Evolutionary conservation across 73 alveolate genomes (phyloP).

Genomic region (Breviolum minutum): DNA sequence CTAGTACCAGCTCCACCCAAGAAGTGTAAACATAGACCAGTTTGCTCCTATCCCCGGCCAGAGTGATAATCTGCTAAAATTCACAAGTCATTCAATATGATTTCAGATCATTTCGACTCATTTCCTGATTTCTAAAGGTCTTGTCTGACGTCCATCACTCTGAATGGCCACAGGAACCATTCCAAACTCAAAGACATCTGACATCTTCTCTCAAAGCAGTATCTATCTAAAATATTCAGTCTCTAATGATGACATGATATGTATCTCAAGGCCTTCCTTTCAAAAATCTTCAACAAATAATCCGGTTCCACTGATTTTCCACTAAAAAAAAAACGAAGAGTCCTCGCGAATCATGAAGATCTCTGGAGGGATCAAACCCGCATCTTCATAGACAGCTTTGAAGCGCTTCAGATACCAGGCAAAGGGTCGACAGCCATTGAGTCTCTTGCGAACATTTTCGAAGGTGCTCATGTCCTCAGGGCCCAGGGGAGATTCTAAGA

Average conservation of each 20-base stretch:
- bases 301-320: neutral
- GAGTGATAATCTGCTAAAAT: neutral
- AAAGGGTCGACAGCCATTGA: slow-evolving; percentile 92
- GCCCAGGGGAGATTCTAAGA: neutral
- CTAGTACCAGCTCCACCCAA: slow-evolving; percentile 91
- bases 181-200: no score
- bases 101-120: no score
- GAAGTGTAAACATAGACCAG: slow-evolving; percentile 66
- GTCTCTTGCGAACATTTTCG: slow-evolving; percentile 57
- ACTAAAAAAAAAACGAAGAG: no score
- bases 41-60: slow-evolving; percentile 46
- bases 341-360: slow-evolving; percentile 93
- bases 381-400: slow-evolving; percentile 90
- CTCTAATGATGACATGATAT: no score
- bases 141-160: no score
- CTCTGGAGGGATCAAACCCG: slow-evolving; percentile 76
- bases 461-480: slow-evolving; percentile 78
- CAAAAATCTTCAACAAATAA: no score
- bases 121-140: no score
- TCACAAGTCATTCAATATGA: no score
- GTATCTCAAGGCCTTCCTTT: no score
- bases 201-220: no score
- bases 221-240: no score
- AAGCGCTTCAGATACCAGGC: slow-evolving; percentile 92
- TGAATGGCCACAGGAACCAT: no score